Evolutionary conservation across 176 grass and related monocot species (phyloP).

Genomic region (Olyra latifolia): DNA sequence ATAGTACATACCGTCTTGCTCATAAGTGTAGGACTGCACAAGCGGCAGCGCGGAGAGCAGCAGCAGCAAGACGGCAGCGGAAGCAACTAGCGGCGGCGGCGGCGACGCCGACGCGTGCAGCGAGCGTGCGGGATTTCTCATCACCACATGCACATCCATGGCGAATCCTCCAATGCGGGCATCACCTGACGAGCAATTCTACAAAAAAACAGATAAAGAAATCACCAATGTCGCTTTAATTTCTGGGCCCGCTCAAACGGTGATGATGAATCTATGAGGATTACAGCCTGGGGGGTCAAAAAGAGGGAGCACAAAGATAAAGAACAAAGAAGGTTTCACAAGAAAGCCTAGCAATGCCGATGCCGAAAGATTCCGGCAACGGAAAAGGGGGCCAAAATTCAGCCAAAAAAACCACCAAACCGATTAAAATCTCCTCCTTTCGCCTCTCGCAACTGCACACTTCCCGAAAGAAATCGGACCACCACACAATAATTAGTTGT

Average conservation of each 20-base stretch:
- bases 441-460: neutral
- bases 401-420: slow-evolving; percentile 4
- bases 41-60: slow-evolving; percentile 39
- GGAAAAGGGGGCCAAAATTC: slow-evolving; percentile 18
- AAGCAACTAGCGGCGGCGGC: slow-evolving; percentile 10
- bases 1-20: slow-evolving; percentile 49
- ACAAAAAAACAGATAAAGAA: neutral
- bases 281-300: slow-evolving; percentile 17
- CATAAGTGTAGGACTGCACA: slow-evolving; percentile 49
- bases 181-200: slow-evolving; percentile 27
- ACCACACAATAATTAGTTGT: no score
- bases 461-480: slow-evolving; percentile 9
- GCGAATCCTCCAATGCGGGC: neutral
- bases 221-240: neutral
- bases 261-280: slow-evolving; percentile 9
- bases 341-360: slow-evolving; percentile 41
- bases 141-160: slow-evolving; percentile 23
- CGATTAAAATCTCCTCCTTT: neutral
- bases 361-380: slow-evolving; percentile 29
- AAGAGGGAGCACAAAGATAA: neutral
- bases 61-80: slow-evolving; percentile 37
- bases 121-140: neutral
- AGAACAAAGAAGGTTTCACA: neutral
- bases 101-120: neutral
- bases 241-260: neutral